Base-by-base conservation (phyloP, 75 land plant species). In the Gnetum montanum region DNA sequence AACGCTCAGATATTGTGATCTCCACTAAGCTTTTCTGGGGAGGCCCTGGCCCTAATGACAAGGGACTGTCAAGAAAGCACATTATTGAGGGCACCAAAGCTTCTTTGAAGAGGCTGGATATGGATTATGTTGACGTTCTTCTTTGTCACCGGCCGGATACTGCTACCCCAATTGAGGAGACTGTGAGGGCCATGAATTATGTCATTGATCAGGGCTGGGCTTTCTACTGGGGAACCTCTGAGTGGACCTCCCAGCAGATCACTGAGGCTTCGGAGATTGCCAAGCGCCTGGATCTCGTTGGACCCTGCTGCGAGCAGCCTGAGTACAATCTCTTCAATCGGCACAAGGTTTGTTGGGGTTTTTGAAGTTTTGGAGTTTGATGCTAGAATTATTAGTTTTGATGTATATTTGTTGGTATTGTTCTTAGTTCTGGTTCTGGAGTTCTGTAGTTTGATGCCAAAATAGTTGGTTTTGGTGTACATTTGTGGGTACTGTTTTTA, bases 1-100 rank as follows among this genome's bases (percentile, higher is more conserved):
- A 75, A 65, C 68, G 98, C 27, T 89, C 96, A 16, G 98, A 94
- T 65, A 48, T 94, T 19, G 98, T 94, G 30, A 54, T 94, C n/a
- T 84, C 96, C 64, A 94, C 96, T 73, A 89, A 89, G 78, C 66
- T 89, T 63, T 89, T 89, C 64, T 89, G 95, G 95, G 95, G 95
- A 4, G 95, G 98, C 1, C 67, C 64, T 0, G 98, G 98, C 8
- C 96, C 99, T 16, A 95, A 95, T 52, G 99, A 95, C 66, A 81
- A 78, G 74, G 99, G 99, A 1, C 71, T 95, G 4, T 90, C 97
- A 16, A 61, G 99, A 18, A 95, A 95, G 64, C 99, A 95, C 61
- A 81, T 95, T 28, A 46, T 95, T 2, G 96, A 95, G 36, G 99
- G 92, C 16, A 75, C 80, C 49, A 74, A 77, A 69, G 90, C 82